Percentiles rank a stretch among this genome's conserved stretches.
phyloP scores from a whole-genome alignment of 2,329 filamentous ascomycete species.

The Colletotrichum sp. region DNA sequence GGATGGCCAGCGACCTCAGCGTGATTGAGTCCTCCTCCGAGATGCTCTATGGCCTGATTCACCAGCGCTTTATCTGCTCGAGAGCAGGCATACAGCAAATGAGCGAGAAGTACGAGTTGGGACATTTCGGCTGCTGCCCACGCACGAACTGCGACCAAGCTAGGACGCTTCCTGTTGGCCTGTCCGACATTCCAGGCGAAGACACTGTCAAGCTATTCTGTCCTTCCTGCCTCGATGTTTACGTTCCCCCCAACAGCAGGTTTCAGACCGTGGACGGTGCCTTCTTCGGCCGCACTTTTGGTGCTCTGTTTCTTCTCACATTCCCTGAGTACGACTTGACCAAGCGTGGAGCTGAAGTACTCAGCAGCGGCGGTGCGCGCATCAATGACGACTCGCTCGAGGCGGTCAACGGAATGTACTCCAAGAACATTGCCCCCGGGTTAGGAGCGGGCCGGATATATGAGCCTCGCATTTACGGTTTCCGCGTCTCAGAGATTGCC shows the following conservation, averaged over 20 bases:
- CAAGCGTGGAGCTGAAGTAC: slow-evolving; percentile 68
- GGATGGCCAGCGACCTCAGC: slow-evolving; percentile 90
- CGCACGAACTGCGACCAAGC: slow-evolving; percentile 90
- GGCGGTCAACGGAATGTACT: slow-evolving; percentile 84
- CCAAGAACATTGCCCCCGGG: slow-evolving; percentile 86
- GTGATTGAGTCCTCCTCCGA: slow-evolving; percentile 98
- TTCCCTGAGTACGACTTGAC: slow-evolving; percentile 95
- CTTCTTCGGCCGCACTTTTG: slow-evolving; percentile 98
- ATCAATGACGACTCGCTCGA: slow-evolving; percentile 49
- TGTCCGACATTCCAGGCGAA: slow-evolving; percentile 93
- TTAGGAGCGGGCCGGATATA: slow-evolving; percentile 85
- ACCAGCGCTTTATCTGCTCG: slow-evolving; percentile 98
- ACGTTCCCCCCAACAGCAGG: slow-evolving; percentile 94
- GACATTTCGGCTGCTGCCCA: slow-evolving; percentile 96
- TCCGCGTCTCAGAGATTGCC: slow-evolving; percentile 89
- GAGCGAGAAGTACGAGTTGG: slow-evolving; percentile 98
- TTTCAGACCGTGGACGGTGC: slow-evolving; percentile 98
- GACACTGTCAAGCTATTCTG: slow-evolving; percentile 99
- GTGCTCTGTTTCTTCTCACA: slow-evolving; percentile 96
- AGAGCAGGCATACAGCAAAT: slow-evolving; percentile 97
- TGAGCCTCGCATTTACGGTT: slow-evolving; percentile 95
- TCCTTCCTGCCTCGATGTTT: slow-evolving; percentile 94
- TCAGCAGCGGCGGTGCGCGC: slow-evolving; percentile 39
- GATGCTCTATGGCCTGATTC: slow-evolving; percentile 96
- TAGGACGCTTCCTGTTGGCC: slow-evolving; percentile 89